A percentile compares a stretch with the other conserved stretches of the same genome.
These are phyloP conservation scores for Phialophora expanda DNA, from an alignment of 2,329 filamentous ascomycete genomes.

Conservation along the genomic window DNA sequence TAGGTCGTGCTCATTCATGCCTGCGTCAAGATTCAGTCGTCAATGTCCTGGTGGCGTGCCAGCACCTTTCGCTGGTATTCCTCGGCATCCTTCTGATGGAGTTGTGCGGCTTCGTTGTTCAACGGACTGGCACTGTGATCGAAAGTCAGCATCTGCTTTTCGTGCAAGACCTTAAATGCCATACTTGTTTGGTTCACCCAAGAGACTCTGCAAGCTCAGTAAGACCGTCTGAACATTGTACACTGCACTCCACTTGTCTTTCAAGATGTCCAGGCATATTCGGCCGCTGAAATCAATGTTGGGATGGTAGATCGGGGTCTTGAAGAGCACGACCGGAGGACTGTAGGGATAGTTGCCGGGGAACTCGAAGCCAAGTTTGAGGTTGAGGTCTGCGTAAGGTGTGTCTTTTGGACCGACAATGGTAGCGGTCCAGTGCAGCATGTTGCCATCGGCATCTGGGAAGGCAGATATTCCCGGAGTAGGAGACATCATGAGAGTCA, in stretches of 20 bases:
- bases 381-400: constrained; percentile 82
- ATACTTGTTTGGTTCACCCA: constrained; percentile 98
- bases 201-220: constrained; percentile 88
- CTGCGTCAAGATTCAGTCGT: constrained; percentile 45
- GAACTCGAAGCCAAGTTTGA: constrained; percentile 93
- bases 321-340: constrained; percentile 90
- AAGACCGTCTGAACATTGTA: constrained; percentile 96
- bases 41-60: constrained; percentile 65
- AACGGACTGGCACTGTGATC: constrained; percentile 78
- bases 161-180: constrained; percentile 44
- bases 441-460: constrained; percentile 84
- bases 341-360: constrained; percentile 92
- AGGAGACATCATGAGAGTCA: constrained; percentile 96
- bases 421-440: constrained; percentile 91
- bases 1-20: constrained; percentile 12
- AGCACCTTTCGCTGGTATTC: constrained; percentile 83
- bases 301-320: constrained; percentile 98
- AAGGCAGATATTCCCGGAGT: constrained; percentile 95
- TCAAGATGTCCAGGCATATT: constrained; percentile 96
- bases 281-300: constrained; percentile 97
- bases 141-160: constrained; percentile 18
- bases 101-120: constrained; percentile 92
- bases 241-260: constrained; percentile 98
- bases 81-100: constrained; percentile 87
- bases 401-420: constrained; percentile 91